Percentiles rank a stretch among this genome's conserved stretches.
phyloP scores from a whole-genome alignment of 192 early-diverging fungal genomes.

The Coemansia sp. region DNA sequence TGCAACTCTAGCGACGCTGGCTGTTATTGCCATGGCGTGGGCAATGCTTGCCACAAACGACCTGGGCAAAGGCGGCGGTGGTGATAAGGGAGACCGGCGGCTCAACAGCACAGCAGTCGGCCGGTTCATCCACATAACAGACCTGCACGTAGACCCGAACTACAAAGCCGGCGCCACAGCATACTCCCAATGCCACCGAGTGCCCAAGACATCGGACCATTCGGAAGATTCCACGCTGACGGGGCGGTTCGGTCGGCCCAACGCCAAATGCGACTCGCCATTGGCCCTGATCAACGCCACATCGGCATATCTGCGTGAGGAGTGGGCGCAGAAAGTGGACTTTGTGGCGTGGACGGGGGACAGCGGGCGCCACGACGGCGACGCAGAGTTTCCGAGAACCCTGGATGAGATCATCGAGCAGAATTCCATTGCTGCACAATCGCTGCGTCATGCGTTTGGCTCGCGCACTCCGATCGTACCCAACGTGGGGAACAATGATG shows the following conservation, averaged over 20 bases:
- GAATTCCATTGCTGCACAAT: conserved; percentile 52
- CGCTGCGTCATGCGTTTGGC: conserved; percentile 54
- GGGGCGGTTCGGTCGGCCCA: conserved; percentile 59
- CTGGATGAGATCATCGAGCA: conserved; percentile 61
- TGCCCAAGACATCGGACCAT: not conserved
- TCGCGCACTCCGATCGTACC: conserved; percentile 20
- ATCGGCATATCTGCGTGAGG: conserved; percentile 50
- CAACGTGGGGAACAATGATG: conserved; percentile 68
- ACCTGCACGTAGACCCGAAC: conserved; percentile 66
- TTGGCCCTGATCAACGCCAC: conserved; percentile 57
- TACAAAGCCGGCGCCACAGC: conserved; percentile 57
- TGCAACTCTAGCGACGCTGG: not conserved
- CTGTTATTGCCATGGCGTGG: conserved; percentile 2
- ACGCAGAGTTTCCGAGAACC: conserved; percentile 61
- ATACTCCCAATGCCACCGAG: conserved; percentile 59
- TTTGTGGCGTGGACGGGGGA: conserved; percentile 77
- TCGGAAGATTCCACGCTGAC: conserved; percentile 10
- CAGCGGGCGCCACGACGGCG: conserved; percentile 70
- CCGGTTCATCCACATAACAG: conserved; percentile 69
- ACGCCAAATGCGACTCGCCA: conserved; percentile 64
- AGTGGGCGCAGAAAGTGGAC: conserved; percentile 54
- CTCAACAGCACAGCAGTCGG: conserved; percentile 47
- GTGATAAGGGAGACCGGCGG: conserved; percentile 1
- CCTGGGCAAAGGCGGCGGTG: not conserved
- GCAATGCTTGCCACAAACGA: not conserved